Evolutionary conservation across 129 eudicot species (phyloP).

Genomic region (Saussurea involucrata): DNA sequence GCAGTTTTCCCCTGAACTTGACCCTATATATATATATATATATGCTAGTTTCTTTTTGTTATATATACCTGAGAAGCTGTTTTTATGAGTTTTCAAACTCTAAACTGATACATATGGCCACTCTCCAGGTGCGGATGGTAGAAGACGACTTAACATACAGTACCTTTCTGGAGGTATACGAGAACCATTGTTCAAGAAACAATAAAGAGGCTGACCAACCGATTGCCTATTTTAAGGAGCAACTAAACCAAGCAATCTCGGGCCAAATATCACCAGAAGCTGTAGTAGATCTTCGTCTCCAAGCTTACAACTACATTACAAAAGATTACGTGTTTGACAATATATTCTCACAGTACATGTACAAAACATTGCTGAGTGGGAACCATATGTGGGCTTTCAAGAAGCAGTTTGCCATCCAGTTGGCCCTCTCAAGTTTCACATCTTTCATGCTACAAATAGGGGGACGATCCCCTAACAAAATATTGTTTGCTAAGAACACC

Average conservation of each 20-base stretch:
- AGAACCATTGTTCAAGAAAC: constrained; percentile 95
- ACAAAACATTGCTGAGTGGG: constrained; percentile 77
- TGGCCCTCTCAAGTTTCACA: constrained; percentile 93
- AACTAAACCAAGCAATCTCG: constrained; percentile 89
- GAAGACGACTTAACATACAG: constrained; percentile 97
- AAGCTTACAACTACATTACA: constrained; percentile 84
- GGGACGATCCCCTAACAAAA: constrained; percentile 96
- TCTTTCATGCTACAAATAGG: constrained; percentile 96
- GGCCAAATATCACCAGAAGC: constrained; percentile 95
- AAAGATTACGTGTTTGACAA: constrained; percentile 66
- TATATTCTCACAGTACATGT: constrained; percentile 95
- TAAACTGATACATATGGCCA: constrained; percentile 14
- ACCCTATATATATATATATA: too few species aligned
- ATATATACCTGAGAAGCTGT: background rate
- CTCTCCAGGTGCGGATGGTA: constrained; percentile 86
- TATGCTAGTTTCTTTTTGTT: background rate
- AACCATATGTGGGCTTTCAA: constrained; percentile 98
- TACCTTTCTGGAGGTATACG: constrained; percentile 97
- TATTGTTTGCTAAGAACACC: constrained; percentile 86
- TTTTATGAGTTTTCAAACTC: background rate
- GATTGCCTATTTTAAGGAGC: constrained; percentile 88
- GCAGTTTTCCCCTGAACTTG: too few species aligned
- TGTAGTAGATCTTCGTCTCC: constrained; percentile 92
- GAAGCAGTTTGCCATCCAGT: constrained; percentile 93
- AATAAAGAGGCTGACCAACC: constrained; percentile 93